A percentile compares a stretch with the other conserved stretches of the same genome.
Conservation (phyloP, 768 basidiomycete species). For the Pleurotus sapidus region DNA sequence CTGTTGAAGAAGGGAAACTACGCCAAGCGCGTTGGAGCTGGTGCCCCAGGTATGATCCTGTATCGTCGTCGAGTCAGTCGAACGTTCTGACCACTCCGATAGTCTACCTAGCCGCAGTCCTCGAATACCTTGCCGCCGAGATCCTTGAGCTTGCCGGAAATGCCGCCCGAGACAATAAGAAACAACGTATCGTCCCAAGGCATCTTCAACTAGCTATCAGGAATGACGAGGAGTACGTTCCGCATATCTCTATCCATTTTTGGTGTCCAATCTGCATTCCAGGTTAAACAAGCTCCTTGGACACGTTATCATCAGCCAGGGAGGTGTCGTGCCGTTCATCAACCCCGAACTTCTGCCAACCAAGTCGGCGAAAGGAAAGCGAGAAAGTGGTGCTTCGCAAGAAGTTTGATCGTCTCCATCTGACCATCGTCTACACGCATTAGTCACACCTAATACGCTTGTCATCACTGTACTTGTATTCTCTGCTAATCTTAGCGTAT, state of each 20-base stretch:
- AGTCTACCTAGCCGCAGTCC: constrained; percentile 84
- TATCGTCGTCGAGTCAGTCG: not conserved
- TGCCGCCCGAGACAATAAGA: constrained; percentile 78
- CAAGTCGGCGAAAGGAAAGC: constrained; percentile 5
- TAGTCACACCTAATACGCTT: constrained; percentile 11
- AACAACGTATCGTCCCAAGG: constrained; percentile 80
- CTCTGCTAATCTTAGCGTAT: constrained; percentile 5
- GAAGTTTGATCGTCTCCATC: constrained; percentile 5
- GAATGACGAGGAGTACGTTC: constrained; percentile 64
- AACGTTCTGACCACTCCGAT: constrained; percentile 1
- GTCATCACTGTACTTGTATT: not conserved
- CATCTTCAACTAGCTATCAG: constrained; percentile 80
- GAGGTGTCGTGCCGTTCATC: constrained; percentile 54
- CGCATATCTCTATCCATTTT: not conserved
- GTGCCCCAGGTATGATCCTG: constrained; percentile 54
- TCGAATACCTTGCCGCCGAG: constrained; percentile 87
- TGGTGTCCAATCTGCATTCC: not conserved
- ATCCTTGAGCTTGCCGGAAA: constrained; percentile 84
- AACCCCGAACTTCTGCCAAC: constrained; percentile 12
- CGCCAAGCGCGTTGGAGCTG: constrained; percentile 66
- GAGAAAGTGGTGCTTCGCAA: constrained; percentile 10
- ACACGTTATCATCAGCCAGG: constrained; percentile 69
- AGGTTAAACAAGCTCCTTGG: constrained; percentile 58
- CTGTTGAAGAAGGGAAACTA: constrained; percentile 73
- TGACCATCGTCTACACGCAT: not conserved